Conservation (phyloP, 164 flowering plant genomes). For the Santalum album region DNA sequence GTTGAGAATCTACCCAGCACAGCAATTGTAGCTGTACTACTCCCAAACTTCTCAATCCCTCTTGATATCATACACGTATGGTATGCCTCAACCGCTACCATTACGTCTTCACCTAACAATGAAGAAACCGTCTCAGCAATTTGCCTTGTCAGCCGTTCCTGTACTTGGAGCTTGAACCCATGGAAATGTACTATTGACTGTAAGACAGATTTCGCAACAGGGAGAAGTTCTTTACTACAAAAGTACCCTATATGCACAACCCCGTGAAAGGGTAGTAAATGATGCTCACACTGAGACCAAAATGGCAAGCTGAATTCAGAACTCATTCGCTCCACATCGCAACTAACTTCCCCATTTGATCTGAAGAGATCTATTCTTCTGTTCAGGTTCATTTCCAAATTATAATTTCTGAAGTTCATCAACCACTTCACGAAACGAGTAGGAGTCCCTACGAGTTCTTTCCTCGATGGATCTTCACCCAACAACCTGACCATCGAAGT, state of each 20-base stretch:
- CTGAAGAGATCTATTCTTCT: conserved; percentile 11
- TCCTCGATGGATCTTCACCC: conserved; percentile 80
- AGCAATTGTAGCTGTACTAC: conserved; percentile 84
- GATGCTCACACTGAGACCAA: conserved; percentile 97
- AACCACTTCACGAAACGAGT: conserved; percentile 71
- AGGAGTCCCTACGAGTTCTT: conserved; percentile 73
- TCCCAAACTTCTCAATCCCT: conserved; percentile 88
- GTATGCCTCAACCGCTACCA: conserved; percentile 84
- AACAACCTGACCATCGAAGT: conserved; percentile 50
- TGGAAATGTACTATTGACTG: conserved; percentile 71
- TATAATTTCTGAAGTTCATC: conserved; percentile 56
- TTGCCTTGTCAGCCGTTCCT: conserved; percentile 87
- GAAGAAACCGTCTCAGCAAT: conserved; percentile 80
- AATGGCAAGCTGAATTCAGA: conserved; percentile 63
- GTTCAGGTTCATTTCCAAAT: conserved; percentile 43
- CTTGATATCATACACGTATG: conserved; percentile 95
- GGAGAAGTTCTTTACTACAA: conserved; percentile 19
- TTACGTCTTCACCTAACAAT: conserved; percentile 53
- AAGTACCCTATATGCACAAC: conserved; percentile 80
- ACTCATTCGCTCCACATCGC: conserved; percentile 19
- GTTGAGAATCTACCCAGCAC: conserved; percentile 68
- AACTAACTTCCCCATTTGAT: conserved; percentile 14
- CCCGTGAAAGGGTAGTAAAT: conserved; percentile 91
- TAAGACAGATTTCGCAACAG: conserved; percentile 38
- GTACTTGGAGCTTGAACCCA: conserved; percentile 94